Evolutionary conservation across 2,329 filamentous ascomycete species (phyloP), one percentile per base, ranked within the genome.

Genomic region (Emergomyces africanus): DNA sequence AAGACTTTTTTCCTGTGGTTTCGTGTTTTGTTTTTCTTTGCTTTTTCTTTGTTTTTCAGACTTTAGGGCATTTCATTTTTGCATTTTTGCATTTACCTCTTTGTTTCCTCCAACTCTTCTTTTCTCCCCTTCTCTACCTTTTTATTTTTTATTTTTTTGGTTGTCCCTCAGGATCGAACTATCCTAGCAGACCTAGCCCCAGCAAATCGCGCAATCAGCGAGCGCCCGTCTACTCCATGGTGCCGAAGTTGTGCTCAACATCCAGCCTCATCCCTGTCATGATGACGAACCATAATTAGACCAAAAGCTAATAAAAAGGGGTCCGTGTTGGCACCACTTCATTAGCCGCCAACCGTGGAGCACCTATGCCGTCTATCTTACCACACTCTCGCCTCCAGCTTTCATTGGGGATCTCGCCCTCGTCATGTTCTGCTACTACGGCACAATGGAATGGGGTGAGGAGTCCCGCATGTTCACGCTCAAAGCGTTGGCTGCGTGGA

Each of bases 321-420:
- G 61, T 64, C 61, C 61, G 59, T 65, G 61, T 62, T 61, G 55
- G 50, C 56, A 54, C 44, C 60, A 53, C 58, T 56, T 51, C 48
- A 53, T 61, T 67, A 96, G 91, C 67, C 89, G 89, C 69, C 92
- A 96, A 72, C 87, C 84, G 54, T 97, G 91, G 90, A 95, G 87
- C 74, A 88, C 89, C 14, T 97, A 96, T 72, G 90, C 92, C 56
- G 84, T 96, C 61, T 89, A 96, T 75, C 79, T 96, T 69, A 94
- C 92, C 30, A 97, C 92, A 18, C 86, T 96, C 69, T 95, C 90
- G 50, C 94, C 91, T 44, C 85, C 95, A 68, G 89, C 91, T 35
- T 84, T 96, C 63, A 72, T 87, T 54, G 81, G 89, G 65, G 92
- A 97, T 73, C 81, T 86, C 33, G 77, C 89, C 42, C 79, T 94